Base-by-base conservation (phyloP, 2,329 filamentous ascomycete genomes). In the Orbilia blumenaviensis region DNA sequence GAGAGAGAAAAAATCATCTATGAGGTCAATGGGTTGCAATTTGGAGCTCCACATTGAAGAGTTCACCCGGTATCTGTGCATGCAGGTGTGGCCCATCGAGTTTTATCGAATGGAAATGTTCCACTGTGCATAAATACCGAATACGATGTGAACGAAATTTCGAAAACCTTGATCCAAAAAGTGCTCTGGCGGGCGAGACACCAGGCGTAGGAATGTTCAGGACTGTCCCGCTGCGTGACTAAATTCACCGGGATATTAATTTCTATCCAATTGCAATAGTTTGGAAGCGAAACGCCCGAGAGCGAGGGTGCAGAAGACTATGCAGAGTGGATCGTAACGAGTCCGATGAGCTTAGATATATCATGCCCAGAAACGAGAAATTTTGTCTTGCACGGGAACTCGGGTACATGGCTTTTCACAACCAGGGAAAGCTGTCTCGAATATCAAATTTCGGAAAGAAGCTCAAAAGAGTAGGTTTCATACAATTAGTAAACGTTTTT, bases 221-320 rank as follows among this genome's bases (percentile, higher is more conserved):
- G 38, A 46, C 27, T 44, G 52, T 61, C 52, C 27, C 16, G 42
- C 56, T 63, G 66, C 66, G 34, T 69, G 66, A 56, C 48, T 34
- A 56, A n/a, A 34, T 34, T 23, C 41, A 60, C 46, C 56, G 46
- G 69, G 58, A 60, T 50, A 75, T 63, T 68, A 38, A 41, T 18
- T 64, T 66, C 69, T 69, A 32, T 76, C 72, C 72, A 76, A 76
- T 76, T 69, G 72, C 64, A 63, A 76, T 48, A 66, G 44, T 66
- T n/a, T 66, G 42, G 68, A 74, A 74, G 68, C 68, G 68, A 74
- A 72, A 58, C 71, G 63, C 56, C 63, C 63, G 56, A 74, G 44
- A 74, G 16, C 52, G 14, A 36, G 62, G 34, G 23, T 18, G 41
- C 52, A 52, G 32, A 48, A 32, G 36, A 63, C 34, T 60, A 63